Evolutionary conservation across 23 red algal species (phyloP), one percentile per base, ranked within the genome.

Genomic region (Gracilaria domingensis): DNA sequence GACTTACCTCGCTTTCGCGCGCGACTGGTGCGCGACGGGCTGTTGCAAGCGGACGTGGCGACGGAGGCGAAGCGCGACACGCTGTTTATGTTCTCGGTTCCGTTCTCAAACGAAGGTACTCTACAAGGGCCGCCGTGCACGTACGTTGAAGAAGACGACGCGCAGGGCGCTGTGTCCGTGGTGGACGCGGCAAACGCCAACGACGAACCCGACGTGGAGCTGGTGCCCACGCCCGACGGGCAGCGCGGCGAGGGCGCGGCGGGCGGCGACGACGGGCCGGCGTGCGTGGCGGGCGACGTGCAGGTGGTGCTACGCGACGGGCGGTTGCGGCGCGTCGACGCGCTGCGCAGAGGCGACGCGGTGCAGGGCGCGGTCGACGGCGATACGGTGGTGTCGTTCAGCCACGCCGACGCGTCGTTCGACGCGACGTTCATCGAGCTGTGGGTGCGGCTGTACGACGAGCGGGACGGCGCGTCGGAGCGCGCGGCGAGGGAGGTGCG

Each of bases 271-370:
- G 84, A 54, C 29, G 84, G 55, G 1, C 35, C 67, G 24, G 84
- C 47, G 36, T 88, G 84, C 32, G 42, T 88, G 25, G 67, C 42
- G 26, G 84, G 45, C 23, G 40, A 73, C 66, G 66, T 47, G 32
- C 23, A 33, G 66, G 66, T 88, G 66, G 25, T 53, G 47, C 36
- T 88, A 11, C n/a, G 20, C 4, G 67, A 57, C 26, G 84, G 62
- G 14, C 42, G 11, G 7, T 16, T 54, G 1, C 67, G 67, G 26
- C 24, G 26, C 38, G 53, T 76, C 29, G 55, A 57, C 59, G 66
- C 69, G 23, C 23, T 88, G 28, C 25, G 35, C 32, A 20, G 21
- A 5, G 78, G 49, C 51, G 84, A 88, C 67, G 14, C 18, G n/a
- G 84, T 77, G 29, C 25, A 18, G 25, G 84, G 32, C 23, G 66